phyloP scores from a whole-genome alignment of 176 grass and related monocot genomes.

The Aegilops tauschii region DNA sequence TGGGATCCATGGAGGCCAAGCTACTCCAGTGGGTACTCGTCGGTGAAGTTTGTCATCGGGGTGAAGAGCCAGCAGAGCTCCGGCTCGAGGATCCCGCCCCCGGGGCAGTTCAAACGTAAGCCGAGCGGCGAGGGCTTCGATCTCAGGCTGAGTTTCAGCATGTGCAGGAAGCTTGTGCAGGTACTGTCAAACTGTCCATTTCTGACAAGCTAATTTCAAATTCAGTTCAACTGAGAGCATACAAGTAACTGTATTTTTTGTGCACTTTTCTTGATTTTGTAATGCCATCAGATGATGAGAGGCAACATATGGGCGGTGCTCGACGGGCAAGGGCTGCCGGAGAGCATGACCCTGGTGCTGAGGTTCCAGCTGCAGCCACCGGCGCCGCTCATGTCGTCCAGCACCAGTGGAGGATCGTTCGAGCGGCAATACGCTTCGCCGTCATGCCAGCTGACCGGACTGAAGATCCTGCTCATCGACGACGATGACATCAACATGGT shows the following conservation, averaged over 20 bases:
- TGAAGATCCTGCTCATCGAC: conserved; percentile 68
- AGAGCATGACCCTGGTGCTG: conserved; percentile 80
- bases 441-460: conserved; percentile 34
- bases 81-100: not conserved
- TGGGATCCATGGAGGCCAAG: conserved; percentile 60
- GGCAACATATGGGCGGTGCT: conserved; percentile 84
- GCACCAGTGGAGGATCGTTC: conserved; percentile 22
- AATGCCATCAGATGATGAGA: conserved; percentile 65
- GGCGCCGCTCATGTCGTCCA: not conserved
- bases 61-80: conserved; percentile 39
- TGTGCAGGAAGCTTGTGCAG: conserved; percentile 89
- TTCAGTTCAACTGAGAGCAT: not conserved
- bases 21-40: conserved; percentile 38
- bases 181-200: conserved; percentile 23
- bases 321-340: conserved; percentile 42
- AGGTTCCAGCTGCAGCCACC: conserved; percentile 64
- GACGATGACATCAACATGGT: conserved; percentile 62
- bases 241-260: not conserved
- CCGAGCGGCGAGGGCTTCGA: conserved; percentile 51
- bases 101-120: conserved; percentile 7
- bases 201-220: not conserved
- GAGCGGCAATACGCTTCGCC: conserved; percentile 22
- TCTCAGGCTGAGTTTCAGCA: conserved; percentile 69
- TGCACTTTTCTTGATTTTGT: not conserved
- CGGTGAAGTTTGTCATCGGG: conserved; percentile 60